A percentile compares a stretch with the other conserved stretches of the same genome.
These are phyloP conservation scores for Besnoitia besnoiti DNA, from an alignment of 169 alveolate species.

Conservation along the genomic window DNA sequence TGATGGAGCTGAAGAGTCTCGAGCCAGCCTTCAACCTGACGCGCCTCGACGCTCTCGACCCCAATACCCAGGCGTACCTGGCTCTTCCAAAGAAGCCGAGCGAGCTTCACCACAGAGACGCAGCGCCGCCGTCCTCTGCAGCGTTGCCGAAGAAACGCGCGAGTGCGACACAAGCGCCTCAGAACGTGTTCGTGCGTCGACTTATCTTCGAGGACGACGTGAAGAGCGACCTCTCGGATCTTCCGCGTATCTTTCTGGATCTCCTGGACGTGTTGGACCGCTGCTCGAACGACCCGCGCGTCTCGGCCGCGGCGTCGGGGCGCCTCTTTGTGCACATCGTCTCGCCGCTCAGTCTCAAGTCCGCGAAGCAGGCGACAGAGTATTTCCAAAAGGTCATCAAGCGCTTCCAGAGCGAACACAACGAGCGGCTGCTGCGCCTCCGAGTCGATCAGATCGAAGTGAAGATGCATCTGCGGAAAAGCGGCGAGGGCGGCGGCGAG, in stretches of 20 bases:
- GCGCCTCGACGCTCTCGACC: constrained; percentile 28
- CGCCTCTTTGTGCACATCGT: constrained; percentile 53
- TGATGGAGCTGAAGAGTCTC: constrained; percentile 33
- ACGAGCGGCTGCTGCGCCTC: constrained; percentile 60
- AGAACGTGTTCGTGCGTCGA: constrained; percentile 29
- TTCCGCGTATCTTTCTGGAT: constrained; percentile 51
- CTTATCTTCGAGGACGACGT: not conserved
- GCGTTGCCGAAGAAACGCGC: constrained; percentile 20
- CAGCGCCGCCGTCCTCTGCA: not conserved
- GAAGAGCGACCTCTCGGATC: not conserved
- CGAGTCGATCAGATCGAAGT: constrained; percentile 65
- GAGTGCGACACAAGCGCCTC: constrained; percentile 15
- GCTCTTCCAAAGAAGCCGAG: not conserved
- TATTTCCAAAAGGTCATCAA: constrained; percentile 10
- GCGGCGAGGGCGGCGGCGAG: not conserved
- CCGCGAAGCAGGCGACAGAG: constrained; percentile 20
- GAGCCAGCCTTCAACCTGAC: not conserved
- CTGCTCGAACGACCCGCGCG: constrained; percentile 57
- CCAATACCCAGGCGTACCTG: constrained; percentile 29
- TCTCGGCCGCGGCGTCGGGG: constrained; percentile 57
- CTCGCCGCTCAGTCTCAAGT: constrained; percentile 22
- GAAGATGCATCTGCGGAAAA: constrained; percentile 42
- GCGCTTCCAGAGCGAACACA: constrained; percentile 36
- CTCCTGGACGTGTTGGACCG: constrained; percentile 65
- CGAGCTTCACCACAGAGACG: not conserved